Evolutionary conservation across 805 yeast genomes (phyloP), one percentile per base, ranked within the genome.

Genomic region (Lipomyces oligophaga): DNA sequence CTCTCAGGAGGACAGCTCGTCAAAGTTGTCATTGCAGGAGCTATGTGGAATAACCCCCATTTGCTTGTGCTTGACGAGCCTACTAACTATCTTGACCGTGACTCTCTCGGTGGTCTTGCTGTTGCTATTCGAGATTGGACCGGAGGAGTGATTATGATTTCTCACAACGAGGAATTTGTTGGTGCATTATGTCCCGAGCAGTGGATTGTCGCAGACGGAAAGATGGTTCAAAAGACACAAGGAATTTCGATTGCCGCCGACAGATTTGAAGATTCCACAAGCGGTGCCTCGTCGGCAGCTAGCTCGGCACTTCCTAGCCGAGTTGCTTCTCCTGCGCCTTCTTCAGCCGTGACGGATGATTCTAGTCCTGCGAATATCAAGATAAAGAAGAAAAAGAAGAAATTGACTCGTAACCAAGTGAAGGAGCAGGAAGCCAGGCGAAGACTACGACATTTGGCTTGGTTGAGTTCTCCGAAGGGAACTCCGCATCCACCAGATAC

Each of bases 1-100:
- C 75, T 90, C 55, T 88, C 97, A 21, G 98, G 98, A 66, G 98
- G 98, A 62, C 98, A 90, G 73, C 77, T 90, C 66, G 98, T 90
- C 52, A 90, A 90, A 70, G 97, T 90, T 55, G 98, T 90, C 51
- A 90, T 90, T 72, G 97, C 97, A 11, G 98, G 97, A 70, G 97
- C 97, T 56, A 90, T 90, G 93, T 90, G 98, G 98, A 90, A 93
- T 71, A 93, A 90, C 66, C 98, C 98, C 16, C 98, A 90, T 68
- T 78, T 90, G 68, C 77, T 90, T 55, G 98, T 90, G 34, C 76
- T 90, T 52, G 98, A 90, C 70, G 98, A 90, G 78, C 98, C 98
- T 66, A 90, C 97, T 63, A 90, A 90, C 73, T 90, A 93, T 75
- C 75, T 90, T 71, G 98, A 90, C 70, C 83, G 98, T 75, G 98